Evolutionary conservation across 1,139 yeast genomes (phyloP), one percentile per base, ranked within the genome.

Genomic region (Suhomyces terraborum): DNA sequence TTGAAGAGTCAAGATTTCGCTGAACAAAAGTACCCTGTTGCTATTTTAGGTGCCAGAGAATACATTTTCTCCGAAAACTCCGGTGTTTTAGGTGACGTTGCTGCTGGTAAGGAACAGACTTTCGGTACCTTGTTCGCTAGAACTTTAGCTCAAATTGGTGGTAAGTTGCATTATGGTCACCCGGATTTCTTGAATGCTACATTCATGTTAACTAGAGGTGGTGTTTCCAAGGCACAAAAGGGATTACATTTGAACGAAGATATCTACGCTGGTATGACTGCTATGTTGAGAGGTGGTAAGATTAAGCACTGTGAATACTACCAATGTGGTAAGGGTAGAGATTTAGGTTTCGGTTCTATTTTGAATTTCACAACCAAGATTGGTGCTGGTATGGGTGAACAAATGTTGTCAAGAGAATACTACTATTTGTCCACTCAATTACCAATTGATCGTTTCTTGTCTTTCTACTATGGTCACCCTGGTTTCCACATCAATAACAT

Each of bases 301-400:
- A 93, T 93, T 60, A 93, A 93, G 79, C 98, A 93, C 66, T 93
- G 98, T 78, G 98, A 93, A 68, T 93, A 91, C 74, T 93, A 88
- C 73, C 98, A 93, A 73, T 93, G 98, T 82, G 98, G 98, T 85
- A 93, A 93, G 73, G 98, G 98, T 73, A 89, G 98, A 83, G 98
- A 93, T 84, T 82, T 93, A 75, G 98, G 98, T 73, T 93, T 93
- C 69, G 97, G 97, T 50, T 91, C 98, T 30, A 89, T 93, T 79
- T 81, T 93, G 77, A 93, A 93, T 73, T 93, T 93, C 82, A 93
- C 98, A 26, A 93, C 98, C 47, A 93, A 93, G 79, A 93, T 93
- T 82, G 98, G 98, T 77, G 96, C 98, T 60, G 98, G 98, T 86
- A 93, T 93, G 98, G 98, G 98, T 73, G 98, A 93, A 72, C 98